These are phyloP conservation scores for Debaryomyces singareniensis DNA, from an alignment of 1,139 yeast species.

Conservation along the genomic window DNA sequence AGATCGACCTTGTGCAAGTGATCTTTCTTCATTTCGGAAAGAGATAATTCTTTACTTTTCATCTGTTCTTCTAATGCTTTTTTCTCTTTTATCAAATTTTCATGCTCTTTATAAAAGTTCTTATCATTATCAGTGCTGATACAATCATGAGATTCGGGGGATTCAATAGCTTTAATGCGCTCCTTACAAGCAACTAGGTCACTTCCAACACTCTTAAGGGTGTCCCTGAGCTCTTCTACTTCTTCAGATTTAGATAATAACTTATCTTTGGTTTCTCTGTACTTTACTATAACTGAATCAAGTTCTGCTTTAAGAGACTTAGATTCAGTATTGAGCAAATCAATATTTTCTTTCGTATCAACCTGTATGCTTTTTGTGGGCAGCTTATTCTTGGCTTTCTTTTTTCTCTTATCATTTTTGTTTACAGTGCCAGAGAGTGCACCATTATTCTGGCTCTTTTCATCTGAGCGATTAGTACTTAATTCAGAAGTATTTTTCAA, in stretches of 20 bases:
- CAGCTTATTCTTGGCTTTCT: background rate
- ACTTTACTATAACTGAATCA: constrained; percentile 11
- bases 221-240: constrained; percentile 57
- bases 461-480: background rate
- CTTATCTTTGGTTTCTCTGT: constrained; percentile 13
- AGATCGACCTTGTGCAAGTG: too few relatives aligned
- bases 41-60: too few relatives aligned
- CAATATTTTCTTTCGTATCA: background rate
- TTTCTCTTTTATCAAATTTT: too few relatives aligned
- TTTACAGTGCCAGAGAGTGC: too few relatives aligned
- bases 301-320: constrained; percentile 9
- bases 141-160: too few relatives aligned
- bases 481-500: background rate
- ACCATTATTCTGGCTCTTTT: too few relatives aligned
- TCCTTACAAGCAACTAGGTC: constrained; percentile 60
- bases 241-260: constrained; percentile 39
- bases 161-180: constrained; percentile 21
- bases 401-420: background rate
- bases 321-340: constrained; percentile 5
- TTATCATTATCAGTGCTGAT: too few relatives aligned
- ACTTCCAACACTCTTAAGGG: constrained; percentile 67
- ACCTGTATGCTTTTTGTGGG: background rate
- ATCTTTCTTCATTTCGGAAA: too few relatives aligned
- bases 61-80: too few relatives aligned
- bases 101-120: too few relatives aligned